Base-by-base conservation (phyloP, 2,329 filamentous ascomycete genomes). In the Cercospora sp. region DNA sequence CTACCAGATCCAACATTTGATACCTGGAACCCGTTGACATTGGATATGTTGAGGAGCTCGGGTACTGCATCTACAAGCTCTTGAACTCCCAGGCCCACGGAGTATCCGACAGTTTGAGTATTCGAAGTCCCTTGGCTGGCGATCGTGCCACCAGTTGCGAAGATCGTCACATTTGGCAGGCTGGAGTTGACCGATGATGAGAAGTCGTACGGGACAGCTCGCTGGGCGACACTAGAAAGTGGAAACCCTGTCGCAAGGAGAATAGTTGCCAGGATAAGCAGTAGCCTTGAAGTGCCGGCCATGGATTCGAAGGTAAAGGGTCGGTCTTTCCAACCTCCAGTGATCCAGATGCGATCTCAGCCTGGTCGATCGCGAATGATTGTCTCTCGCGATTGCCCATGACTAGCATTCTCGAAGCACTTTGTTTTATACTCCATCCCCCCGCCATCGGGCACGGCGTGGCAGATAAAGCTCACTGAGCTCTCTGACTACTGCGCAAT, bases 101-200 rank as follows among this genome's bases (percentile, higher is more conserved):
- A 76, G 74, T 90, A 90, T 66, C 84, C 84, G 1, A 81, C 87
- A 26, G 80, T 90, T 69, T 85, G 82, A 18, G 81, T 82, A 26
- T 81, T 81, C 42, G 80, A 82, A n/a, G 75, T 76, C 0, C 82
- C 83, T 67, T 82, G 81, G 1, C 85, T 85, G 13, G 87, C 87
- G 59, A 89, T 89, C 9, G 87, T 89, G 39, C 87, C 87, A 16
- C 86, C 86, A 5, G 84, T 87, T 5, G 83, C 83, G 70, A 85
- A 86, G 69, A 87, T 85, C 67, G 85, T 87, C 62, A 88, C 79
- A 72, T 87, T 87, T 9, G 85, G 85, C 0, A 87, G 80, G 36
- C 78, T 81, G n/a, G 79, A 77, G 66, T 84, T 83, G 66, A 80
- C 73, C 31, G 70, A 64, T 10, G 71, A 68, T 5, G 65, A 55